Conservation (phyloP, 441 rosid species). For the Breynia disticha region DNA sequence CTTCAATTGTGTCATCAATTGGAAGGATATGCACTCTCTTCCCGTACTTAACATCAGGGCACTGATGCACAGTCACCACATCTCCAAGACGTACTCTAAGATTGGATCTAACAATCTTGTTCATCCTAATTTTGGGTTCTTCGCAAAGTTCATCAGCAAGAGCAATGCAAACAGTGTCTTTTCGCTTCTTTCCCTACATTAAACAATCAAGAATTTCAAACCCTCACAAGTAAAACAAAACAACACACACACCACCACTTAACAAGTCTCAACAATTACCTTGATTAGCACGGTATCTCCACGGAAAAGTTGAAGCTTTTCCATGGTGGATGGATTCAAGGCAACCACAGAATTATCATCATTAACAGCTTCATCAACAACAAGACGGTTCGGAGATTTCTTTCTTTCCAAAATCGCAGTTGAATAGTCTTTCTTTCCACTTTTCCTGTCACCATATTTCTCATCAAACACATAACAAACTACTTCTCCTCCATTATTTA, state of each 20-base stretch:
- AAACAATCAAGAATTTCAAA: too few species aligned
- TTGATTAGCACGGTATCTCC: conserved; percentile 79
- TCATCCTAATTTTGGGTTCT: conserved; percentile 82
- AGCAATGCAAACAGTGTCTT: conserved; percentile 81
- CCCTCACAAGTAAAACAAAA: too few species aligned
- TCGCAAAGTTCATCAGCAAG: conserved; percentile 79
- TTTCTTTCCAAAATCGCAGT: conserved; percentile 86
- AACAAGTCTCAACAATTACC: conserved; percentile 23
- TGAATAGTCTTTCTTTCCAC: conserved; percentile 69
- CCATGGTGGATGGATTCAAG: conserved; percentile 78
- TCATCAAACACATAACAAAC: too few species aligned
- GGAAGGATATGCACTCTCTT: conserved; percentile 84
- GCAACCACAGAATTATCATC: conserved; percentile 83
- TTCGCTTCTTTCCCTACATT: conserved; percentile 73
- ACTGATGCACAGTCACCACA: conserved; percentile 80
- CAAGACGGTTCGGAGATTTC: conserved; percentile 74
- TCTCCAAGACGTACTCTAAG: conserved; percentile 92
- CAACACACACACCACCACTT: too few species aligned
- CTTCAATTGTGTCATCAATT: conserved; percentile 84
- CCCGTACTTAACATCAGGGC: conserved; percentile 79
- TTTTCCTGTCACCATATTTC: conserved; percentile 32
- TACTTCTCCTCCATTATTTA: too few species aligned
- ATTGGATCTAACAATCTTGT: conserved; percentile 80
- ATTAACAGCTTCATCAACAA: conserved; percentile 75
- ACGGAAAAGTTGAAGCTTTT: conserved; percentile 87